Conservation (phyloP, 1,284 basidiomycete genomes). For the Chalciporus sp. region DNA sequence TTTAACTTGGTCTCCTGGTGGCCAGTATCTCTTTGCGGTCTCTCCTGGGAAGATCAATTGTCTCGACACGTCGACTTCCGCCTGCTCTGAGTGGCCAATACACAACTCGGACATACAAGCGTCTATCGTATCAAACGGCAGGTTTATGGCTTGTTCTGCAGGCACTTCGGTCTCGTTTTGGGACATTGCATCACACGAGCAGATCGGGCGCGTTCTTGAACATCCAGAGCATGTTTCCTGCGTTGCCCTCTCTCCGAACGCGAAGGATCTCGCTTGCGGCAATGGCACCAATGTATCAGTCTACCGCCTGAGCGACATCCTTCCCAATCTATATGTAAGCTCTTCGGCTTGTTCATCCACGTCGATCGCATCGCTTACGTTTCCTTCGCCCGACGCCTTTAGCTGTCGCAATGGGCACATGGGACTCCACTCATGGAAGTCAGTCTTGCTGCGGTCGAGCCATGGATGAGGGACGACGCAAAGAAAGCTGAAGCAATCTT, state of each 20-base stretch:
- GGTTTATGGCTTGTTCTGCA: neutral
- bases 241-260: neutral
- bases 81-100: no score
- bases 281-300: neutral
- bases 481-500: neutral
- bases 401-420: neutral
- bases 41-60: no score
- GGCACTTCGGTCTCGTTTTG: neutral
- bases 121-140: no score
- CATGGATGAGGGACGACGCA: neutral
- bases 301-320: neutral
- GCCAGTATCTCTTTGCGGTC: no score
- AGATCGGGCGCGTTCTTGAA: neutral
- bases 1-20: no score
- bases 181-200: neutral
- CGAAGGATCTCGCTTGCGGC: neutral
- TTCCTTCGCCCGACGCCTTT: neutral
- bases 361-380: neutral
- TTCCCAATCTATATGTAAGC: neutral
- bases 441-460: neutral
- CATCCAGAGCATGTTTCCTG: neutral
- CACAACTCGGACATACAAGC: no score
- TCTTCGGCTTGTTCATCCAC: no score
- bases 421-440: neutral
- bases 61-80: no score